Evolutionary conservation across 192 early-diverging fungal genomes (phyloP), one percentile per base, ranked within the genome.

Genomic region (Backusella morwellensis): DNA sequence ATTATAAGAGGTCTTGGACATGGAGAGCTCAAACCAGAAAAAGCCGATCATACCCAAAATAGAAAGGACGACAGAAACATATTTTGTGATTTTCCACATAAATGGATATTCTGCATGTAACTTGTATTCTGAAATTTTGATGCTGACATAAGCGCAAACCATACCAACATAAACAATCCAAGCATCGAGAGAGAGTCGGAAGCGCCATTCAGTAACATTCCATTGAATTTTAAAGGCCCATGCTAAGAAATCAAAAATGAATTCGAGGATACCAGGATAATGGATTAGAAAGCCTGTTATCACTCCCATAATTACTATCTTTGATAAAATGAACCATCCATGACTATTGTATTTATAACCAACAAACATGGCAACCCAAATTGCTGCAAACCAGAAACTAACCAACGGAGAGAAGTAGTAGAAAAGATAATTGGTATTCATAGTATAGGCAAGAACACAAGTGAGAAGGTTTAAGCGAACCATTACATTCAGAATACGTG

Each of bases 331-430:
- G 41, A 90, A 77, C 14, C 70, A 47, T 21, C 85, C 74, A 35
- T 82, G 77, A 15, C 84, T 78, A 78, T 95, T 93, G 52, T 84
- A 68, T 0, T 69, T 36, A 44, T 86, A 77, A 4, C 71, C 78
- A 36, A 90, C 69, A 56, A 86, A 83, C 92, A 95, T 91, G 50
- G 92, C 92, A 29, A 82, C 74, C 81, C 87, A 95, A 9, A 95
- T 89, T 40, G 90, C 72, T 66, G 90, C 70, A 54, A 92, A 91
- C 90, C 92, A 95, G 59, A 88, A 89, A 36, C 88, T 86, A 40
- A 92, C 91, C 70, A 95, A 79, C 23, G 93, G 93, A 32, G 92
- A 88, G 81, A 95, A 95, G 75, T 95, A 95, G 77, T 94, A 95
- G 68, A 88, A 89, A 68, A 95, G 83, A 29, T 91, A 91, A 70